Conservation (phyloP, 2,329 filamentous ascomycete genomes). For the Periconia macrospinosa region DNA sequence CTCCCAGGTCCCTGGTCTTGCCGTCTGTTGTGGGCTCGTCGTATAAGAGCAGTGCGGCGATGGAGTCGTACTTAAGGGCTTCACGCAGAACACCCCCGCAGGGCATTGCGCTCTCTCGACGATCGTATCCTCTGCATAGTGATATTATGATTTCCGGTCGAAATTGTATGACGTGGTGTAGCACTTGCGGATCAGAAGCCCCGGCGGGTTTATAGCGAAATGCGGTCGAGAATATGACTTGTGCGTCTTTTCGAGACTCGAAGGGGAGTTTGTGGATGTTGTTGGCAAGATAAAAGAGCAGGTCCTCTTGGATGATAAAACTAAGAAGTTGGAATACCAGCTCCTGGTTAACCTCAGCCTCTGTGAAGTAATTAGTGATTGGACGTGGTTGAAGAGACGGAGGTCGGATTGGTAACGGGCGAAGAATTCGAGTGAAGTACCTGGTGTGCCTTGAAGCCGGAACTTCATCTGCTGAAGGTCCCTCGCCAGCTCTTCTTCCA, state of each 20-base stretch:
- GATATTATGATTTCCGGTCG: conserved; percentile 85
- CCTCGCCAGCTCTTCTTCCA: conserved; percentile 82
- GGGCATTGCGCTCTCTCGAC: conserved; percentile 87
- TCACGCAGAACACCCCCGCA: conserved; percentile 89
- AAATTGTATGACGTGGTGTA: conserved; percentile 85
- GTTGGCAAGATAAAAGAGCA: conserved; percentile 80
- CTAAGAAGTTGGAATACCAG: conserved; percentile 85
- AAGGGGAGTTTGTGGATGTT: conserved; percentile 87
- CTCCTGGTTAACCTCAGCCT: conserved; percentile 82
- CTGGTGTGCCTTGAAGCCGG: conserved; percentile 88
- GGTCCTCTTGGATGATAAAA: conserved; percentile 83
- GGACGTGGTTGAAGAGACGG: conserved; percentile 1
- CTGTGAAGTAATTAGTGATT: conserved; percentile 52
- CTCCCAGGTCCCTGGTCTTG: conserved; percentile 72
- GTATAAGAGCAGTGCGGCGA: conserved; percentile 88
- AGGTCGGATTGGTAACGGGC: no score
- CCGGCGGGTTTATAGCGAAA: conserved; percentile 82
- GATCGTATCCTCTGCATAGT: conserved; percentile 85
- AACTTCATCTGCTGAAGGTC: conserved; percentile 89
- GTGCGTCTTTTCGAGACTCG: conserved; percentile 92
- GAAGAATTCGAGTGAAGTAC: conserved; percentile 51
- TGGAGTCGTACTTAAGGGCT: conserved; percentile 86
- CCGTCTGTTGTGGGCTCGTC: conserved; percentile 78
- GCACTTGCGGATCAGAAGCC: conserved; percentile 75
- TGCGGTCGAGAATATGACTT: conserved; percentile 93